Percentiles rank a stretch among this genome's conserved stretches.
Conservation (phyloP, 805 yeast species). For the Phaffomyces thermotolerans region DNA sequence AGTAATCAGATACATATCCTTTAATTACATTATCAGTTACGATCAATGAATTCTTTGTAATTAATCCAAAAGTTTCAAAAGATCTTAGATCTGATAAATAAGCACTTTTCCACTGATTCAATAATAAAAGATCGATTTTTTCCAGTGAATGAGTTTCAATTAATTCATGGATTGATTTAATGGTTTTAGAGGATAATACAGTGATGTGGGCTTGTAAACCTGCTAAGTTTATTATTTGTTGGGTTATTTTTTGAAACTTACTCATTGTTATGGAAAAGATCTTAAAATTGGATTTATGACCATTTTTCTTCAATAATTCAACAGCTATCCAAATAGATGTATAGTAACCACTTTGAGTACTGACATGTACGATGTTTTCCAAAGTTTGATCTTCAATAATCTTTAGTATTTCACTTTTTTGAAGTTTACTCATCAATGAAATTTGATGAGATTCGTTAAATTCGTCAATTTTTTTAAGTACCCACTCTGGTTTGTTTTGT, state of each 20-base stretch:
- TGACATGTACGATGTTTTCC: slow-evolving; percentile 16
- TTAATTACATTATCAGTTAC: slow-evolving; percentile 31
- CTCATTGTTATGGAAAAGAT: slow-evolving; percentile 18
- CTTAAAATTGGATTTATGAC: slow-evolving; percentile 1
- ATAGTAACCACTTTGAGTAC: slow-evolving; percentile 16
- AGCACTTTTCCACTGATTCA: slow-evolving; percentile 33
- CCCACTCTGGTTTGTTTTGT: slow-evolving; percentile 12
- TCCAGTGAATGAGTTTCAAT: slow-evolving; percentile 11
- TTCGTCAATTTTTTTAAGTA: slow-evolving; percentile 12
- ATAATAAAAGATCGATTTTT: slow-evolving; percentile 29
- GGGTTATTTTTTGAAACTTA: slow-evolving; percentile 4
- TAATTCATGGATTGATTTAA: slow-evolving; percentile 9
- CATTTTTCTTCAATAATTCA: slow-evolving; percentile 8
- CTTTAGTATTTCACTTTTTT: slow-evolving; percentile 4
- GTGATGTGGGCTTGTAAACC: slow-evolving; percentile 15
- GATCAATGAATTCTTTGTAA: slow-evolving; percentile 33
- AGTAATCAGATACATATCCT: slow-evolving; percentile 33
- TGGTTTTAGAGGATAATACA: slow-evolving; percentile 12
- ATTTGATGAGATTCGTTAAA: slow-evolving; percentile 2
- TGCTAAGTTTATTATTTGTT: slow-evolving; percentile 12
- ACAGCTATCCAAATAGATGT: slow-evolving; percentile 13
- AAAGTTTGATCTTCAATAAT: slow-evolving; percentile 9
- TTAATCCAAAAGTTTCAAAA: slow-evolving; percentile 32
- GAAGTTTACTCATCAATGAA: slow-evolving; percentile 5
- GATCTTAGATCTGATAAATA: slow-evolving; percentile 37